Conservation (phyloP, 140 eudicot species). For the Senecio squalidus region DNA sequence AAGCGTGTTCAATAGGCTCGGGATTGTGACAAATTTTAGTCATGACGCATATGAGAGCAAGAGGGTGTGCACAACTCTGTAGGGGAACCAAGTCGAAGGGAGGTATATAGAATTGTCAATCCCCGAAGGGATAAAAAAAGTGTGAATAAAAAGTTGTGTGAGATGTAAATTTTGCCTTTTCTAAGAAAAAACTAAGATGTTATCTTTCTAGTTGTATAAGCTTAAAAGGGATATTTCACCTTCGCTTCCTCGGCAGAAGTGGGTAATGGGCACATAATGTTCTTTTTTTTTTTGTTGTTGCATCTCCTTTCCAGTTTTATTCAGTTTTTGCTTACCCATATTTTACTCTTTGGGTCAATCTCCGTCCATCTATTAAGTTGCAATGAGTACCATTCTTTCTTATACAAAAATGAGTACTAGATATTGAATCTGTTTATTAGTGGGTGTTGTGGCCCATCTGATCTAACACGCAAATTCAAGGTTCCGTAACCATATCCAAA, state of each 20-base stretch:
- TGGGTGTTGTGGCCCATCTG: not conserved
- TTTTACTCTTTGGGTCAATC: not conserved
- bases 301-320: not conserved
- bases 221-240: not conserved
- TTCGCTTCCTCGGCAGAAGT: not conserved
- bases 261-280: not conserved
- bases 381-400: not conserved
- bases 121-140: too few relatives aligned
- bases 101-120: too few relatives aligned
- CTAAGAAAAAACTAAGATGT: too few relatives aligned
- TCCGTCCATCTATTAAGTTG: not conserved
- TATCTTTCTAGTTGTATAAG: too few relatives aligned
- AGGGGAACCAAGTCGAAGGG: too few relatives aligned
- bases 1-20: too few relatives aligned
- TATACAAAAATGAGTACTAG: not conserved
- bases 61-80: too few relatives aligned
- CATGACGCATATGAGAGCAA: too few relatives aligned
- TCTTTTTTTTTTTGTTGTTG: not conserved
- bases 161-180: too few relatives aligned
- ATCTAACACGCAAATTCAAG: not conserved
- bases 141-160: too few relatives aligned
- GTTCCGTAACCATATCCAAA: not conserved
- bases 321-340: too few relatives aligned
- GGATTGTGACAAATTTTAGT: too few relatives aligned
- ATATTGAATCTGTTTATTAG: not conserved